These are phyloP conservation scores for Aureobasidium uvarum DNA, from an alignment of 2,329 filamentous ascomycete species.

Conservation along the genomic window DNA sequence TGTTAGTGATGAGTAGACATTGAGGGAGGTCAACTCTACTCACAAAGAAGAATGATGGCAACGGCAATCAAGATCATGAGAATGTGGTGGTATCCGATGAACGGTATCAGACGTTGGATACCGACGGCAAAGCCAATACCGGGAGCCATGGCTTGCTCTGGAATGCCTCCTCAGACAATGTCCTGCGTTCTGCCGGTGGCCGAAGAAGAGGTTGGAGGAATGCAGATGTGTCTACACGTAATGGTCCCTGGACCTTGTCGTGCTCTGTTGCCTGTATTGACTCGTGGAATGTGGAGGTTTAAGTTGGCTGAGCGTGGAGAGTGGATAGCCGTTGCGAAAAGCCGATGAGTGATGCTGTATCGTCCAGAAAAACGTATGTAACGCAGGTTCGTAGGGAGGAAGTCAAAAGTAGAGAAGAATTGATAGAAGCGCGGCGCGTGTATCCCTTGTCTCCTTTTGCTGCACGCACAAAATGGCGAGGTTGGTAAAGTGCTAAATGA, in stretches of 20 bases:
- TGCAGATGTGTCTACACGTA: neutral
- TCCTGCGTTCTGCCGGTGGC: constrained; percentile 13
- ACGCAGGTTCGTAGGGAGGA: constrained; percentile 8
- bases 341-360: neutral
- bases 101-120: constrained; percentile 58
- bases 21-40: constrained; percentile 43
- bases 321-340: neutral
- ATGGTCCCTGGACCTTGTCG: neutral
- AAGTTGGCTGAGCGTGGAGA: constrained; percentile 2
- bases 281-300: constrained; percentile 20
- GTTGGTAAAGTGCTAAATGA: constrained; percentile 21
- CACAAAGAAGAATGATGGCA: constrained; percentile 92
- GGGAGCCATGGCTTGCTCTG: constrained; percentile 44
- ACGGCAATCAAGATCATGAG: constrained; percentile 96
- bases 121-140: constrained; percentile 50
- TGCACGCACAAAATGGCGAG: constrained; percentile 9
- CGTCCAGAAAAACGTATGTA: constrained; percentile 12
- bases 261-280: constrained; percentile 10
- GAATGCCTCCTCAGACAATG: constrained; percentile 4
- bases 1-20: constrained; percentile 25
- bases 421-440: constrained; percentile 5
- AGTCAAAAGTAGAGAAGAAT: constrained; percentile 16
- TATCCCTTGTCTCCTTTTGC: constrained; percentile 19
- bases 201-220: constrained; percentile 13
- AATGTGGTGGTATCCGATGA: constrained; percentile 74